phyloP scores from a whole-genome alignment of 208 protist species.

The Trypanosoma caninum region DNA sequence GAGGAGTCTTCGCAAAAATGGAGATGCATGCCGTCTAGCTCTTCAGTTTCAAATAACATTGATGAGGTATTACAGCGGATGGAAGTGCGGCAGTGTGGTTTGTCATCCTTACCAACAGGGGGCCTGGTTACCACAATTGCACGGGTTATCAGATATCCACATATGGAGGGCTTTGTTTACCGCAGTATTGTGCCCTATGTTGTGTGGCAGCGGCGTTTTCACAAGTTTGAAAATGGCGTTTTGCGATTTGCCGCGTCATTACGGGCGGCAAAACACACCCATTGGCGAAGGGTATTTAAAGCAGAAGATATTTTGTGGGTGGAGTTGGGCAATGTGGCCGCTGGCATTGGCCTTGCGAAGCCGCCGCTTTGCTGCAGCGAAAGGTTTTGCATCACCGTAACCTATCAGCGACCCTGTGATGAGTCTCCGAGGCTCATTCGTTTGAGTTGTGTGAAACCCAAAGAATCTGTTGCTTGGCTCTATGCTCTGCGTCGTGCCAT shows the following conservation, averaged over 20 bases:
- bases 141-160: not conserved
- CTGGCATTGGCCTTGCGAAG: slow-evolving; percentile 10
- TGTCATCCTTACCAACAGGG: not conserved
- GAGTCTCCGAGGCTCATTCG: not conserved
- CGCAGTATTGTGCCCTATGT: slow-evolving; percentile 13
- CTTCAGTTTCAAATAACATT: no score
- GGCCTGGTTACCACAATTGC: not conserved
- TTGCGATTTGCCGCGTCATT: slow-evolving; percentile 10
- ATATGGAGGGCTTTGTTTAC: slow-evolving; percentile 5
- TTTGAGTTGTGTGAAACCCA: slow-evolving; percentile 7
- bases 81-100: not conserved
- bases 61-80: not conserved
- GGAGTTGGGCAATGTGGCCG: slow-evolving; percentile 1
- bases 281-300: slow-evolving; percentile 12
- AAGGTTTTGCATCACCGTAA: slow-evolving; percentile 11
- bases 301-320: slow-evolving; percentile 6
- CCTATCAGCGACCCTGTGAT: not conserved
- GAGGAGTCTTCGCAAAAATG: no score
- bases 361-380: slow-evolving; percentile 5
- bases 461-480: slow-evolving; percentile 11
- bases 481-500: slow-evolving; percentile 14
- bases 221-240: slow-evolving; percentile 6
- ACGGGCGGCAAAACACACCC: not conserved
- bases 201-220: slow-evolving; percentile 18
- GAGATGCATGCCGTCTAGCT: no score